Percentiles rank a stretch among this genome's conserved stretches.
Evolutionary conservation across 202 grass and related monocot genomes (phyloP).

Genomic region (Dendrocalamus latiflorus): DNA sequence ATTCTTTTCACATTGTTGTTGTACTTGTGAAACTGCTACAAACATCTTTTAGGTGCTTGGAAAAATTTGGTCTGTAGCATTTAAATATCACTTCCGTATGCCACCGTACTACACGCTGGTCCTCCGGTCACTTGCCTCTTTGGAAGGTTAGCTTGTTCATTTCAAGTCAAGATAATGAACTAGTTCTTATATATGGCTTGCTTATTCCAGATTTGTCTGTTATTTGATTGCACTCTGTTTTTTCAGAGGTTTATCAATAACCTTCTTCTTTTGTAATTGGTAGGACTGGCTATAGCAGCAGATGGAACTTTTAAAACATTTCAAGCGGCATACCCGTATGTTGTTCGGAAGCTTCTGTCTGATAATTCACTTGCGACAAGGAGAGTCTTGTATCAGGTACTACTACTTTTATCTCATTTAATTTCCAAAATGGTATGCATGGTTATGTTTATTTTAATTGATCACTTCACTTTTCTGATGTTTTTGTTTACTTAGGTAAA

Average conservation of each 20-base stretch:
- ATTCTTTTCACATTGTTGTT: conserved; percentile 1
- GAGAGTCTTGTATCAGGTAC: conserved; percentile 82
- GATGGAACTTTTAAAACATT: conserved; percentile 90
- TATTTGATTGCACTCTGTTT: not conserved
- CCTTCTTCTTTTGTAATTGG: conserved; percentile 19
- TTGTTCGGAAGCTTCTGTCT: conserved; percentile 77
- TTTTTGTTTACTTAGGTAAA: not conserved
- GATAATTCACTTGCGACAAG: conserved; percentile 80
- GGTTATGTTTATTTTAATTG: not conserved
- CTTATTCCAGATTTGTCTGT: not conserved
- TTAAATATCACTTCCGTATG: conserved; percentile 94
- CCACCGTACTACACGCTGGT: conserved; percentile 87
- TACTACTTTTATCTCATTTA: conserved; percentile 1
- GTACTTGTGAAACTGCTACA: conserved; percentile 20
- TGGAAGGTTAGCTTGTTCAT: conserved; percentile 75
- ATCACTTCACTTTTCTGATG: not conserved
- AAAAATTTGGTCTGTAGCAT: conserved; percentile 82
- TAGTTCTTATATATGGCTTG: not conserved
- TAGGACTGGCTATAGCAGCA: conserved; percentile 75
- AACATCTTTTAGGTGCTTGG: conserved; percentile 75
- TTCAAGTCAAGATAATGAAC: conserved; percentile 2
- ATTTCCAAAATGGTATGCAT: not conserved
- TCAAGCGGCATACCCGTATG: conserved; percentile 89
- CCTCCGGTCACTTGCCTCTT: conserved; percentile 87
- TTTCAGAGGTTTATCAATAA: not conserved